Base-by-base conservation (phyloP, 371 early-diverging fungal genomes). In the Syncephalis fuscata region DNA sequence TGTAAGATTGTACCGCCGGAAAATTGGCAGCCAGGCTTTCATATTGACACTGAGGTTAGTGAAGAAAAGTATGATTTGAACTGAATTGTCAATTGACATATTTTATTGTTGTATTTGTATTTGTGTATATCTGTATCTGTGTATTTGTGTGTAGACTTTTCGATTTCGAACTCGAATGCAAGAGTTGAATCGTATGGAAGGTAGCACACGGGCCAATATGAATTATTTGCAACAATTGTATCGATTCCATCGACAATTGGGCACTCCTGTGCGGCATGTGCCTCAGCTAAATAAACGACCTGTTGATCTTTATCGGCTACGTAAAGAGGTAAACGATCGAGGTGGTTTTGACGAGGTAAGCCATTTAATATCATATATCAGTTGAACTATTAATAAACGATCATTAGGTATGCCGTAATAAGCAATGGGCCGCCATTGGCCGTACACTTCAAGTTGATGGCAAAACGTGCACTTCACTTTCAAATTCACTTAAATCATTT, bases 1-100 rank as follows among this genome's bases (percentile, higher is more conserved):
- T 75, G 82, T 55, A 96, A 96, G 64, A 82, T 96, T 52, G 74
- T 92, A 27, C 97, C 97, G 40, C 95, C 97, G 8, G 56, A 54
- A 20, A 73, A 69, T 17, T 96, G 89, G 78, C 70, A 71, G 26
- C 88, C 91, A 44, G 72, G 72, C 9, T 92, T 93, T 65, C 64
- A 78, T 21, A 61, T 92, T 40, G 86, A 94, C 50, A 80, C 83
- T 27, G 69, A 85, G 76, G 91, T 86, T 65, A 51, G 64, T 48
- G 23, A 11, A 44, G 37, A 43, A 19, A 20, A 16, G 38, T 37
- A 39, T 7, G 38, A 19, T 47, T 21, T 11, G 3, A 14, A 16
- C 16, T 16, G 32, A 2, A 38, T 37, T 7, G 7, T 16, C 9
- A 17, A 20, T 7, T 17, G n/a, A 19, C 21, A n/a, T n/a, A n/a